phyloP scores from a whole-genome alignment of 2,329 filamentous ascomycete species.

The Sporothrix pallida region DNA sequence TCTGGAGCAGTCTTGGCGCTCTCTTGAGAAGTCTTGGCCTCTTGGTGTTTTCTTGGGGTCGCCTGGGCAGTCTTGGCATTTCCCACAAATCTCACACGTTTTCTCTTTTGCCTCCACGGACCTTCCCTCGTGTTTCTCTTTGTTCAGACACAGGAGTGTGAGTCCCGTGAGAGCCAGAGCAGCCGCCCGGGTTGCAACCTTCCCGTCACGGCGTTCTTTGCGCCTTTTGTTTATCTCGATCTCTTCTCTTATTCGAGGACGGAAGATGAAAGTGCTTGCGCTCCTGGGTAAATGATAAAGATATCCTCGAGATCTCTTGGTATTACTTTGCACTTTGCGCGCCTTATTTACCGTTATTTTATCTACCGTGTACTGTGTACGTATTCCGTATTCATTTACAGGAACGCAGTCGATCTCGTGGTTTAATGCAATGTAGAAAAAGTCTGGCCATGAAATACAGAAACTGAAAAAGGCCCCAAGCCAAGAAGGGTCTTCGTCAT shows the following conservation, averaged over 20 bases:
- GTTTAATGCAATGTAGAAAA: neutral
- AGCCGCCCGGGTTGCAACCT: neutral
- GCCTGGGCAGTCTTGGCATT: conserved; percentile 3
- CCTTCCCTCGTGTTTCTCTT: neutral
- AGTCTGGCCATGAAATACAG: neutral
- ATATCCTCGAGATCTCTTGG: too few relatives aligned
- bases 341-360: neutral
- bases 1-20: too few relatives aligned
- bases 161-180: too few relatives aligned
- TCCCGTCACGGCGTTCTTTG: neutral
- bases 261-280: too few relatives aligned
- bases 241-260: too few relatives aligned
- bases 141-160: too few relatives aligned
- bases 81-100: conserved; percentile 14
- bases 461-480: too few relatives aligned
- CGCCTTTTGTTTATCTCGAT: neutral
- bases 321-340: neutral
- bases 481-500: neutral
- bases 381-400: neutral
- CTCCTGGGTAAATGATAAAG: too few relatives aligned
- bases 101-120: neutral
- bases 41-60: too few relatives aligned
- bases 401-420: neutral
- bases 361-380: too few relatives aligned
- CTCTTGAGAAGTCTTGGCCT: too few relatives aligned